phyloP scores from a whole-genome alignment of 139 green algal genomes.

The Micromonas pusilla region DNA sequence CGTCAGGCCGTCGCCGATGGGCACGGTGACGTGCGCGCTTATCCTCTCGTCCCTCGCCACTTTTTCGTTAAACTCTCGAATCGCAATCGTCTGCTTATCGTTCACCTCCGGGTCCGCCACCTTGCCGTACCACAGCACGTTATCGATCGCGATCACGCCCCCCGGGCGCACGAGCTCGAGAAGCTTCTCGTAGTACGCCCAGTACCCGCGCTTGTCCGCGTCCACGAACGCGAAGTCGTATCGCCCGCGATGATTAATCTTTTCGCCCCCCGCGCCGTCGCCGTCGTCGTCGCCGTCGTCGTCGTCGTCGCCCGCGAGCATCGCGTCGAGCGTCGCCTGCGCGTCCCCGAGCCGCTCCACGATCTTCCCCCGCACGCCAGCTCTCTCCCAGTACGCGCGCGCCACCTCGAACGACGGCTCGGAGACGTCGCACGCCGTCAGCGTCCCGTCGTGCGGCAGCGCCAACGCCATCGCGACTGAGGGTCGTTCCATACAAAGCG shows the following conservation, averaged over 20 bases:
- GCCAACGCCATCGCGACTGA: conserved; percentile 24
- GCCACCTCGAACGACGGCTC: conserved; percentile 58
- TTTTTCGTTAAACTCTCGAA: conserved; percentile 67
- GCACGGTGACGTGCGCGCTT: conserved; percentile 54
- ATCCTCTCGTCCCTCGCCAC: conserved; percentile 64
- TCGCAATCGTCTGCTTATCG: conserved; percentile 54
- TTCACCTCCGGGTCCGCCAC: conserved; percentile 51
- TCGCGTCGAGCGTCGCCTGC: conserved; percentile 36
- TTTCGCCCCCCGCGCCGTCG: no score
- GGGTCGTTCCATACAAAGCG: no score
- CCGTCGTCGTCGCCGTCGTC: no score
- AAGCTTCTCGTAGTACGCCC: conserved; percentile 74
- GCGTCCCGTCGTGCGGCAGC: conserved; percentile 52
- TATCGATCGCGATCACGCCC: conserved; percentile 85
- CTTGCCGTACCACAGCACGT: conserved; percentile 61
- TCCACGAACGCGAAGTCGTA: conserved; percentile 89
- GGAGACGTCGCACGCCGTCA: conserved; percentile 76
- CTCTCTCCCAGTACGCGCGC: conserved; percentile 51
- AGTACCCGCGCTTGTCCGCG: conserved; percentile 81
- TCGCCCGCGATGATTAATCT: conserved; percentile 3
- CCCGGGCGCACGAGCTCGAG: conserved; percentile 73
- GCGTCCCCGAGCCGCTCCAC: conserved; percentile 39
- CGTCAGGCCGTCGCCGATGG: conserved; percentile 77
- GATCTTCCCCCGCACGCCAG: conserved; percentile 56
- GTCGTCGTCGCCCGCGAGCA: conserved; percentile 36